Evolutionary conservation across 352 stramenopile genomes (phyloP).

Genomic region (Aphanomyces cochlioides): DNA sequence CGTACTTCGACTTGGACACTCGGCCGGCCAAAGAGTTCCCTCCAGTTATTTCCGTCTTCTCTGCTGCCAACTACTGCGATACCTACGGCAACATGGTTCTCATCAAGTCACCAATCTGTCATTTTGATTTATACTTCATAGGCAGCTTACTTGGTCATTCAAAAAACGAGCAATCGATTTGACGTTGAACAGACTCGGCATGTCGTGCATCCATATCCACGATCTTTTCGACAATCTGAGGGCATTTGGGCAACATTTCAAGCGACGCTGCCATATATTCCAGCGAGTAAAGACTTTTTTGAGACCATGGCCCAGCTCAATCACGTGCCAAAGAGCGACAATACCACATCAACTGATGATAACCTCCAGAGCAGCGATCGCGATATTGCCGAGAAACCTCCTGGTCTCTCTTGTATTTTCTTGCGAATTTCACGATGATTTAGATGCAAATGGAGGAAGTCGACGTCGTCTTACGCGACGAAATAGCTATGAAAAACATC

Average conservation of each 20-base stretch:
- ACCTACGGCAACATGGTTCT: conserved; percentile 62
- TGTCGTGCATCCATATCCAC: conserved; percentile 50
- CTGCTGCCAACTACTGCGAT: conserved; percentile 95
- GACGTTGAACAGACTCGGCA: conserved; percentile 54
- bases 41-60: conserved; percentile 93
- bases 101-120: conserved; percentile 6
- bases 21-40: conserved; percentile 47
- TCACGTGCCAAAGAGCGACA: not conserved
- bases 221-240: conserved; percentile 46
- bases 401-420: not conserved
- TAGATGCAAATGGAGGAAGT: conserved; percentile 1
- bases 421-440: conserved; percentile 6
- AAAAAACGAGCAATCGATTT: conserved; percentile 44
- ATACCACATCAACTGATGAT: not conserved
- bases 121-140: conserved; percentile 26
- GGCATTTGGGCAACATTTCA: conserved; percentile 75
- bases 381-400: not conserved
- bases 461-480: conserved; percentile 36
- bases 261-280: conserved; percentile 72
- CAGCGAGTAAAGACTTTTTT: conserved; percentile 78
- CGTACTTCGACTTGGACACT: conserved; percentile 47
- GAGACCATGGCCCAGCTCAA: conserved; percentile 58
- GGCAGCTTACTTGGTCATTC: conserved; percentile 57
- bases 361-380: not conserved
- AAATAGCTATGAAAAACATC: conserved; percentile 74